These are phyloP conservation scores for Kwoniella sp. DNA, from an alignment of 768 basidiomycete genomes.

Conservation along the genomic window DNA sequence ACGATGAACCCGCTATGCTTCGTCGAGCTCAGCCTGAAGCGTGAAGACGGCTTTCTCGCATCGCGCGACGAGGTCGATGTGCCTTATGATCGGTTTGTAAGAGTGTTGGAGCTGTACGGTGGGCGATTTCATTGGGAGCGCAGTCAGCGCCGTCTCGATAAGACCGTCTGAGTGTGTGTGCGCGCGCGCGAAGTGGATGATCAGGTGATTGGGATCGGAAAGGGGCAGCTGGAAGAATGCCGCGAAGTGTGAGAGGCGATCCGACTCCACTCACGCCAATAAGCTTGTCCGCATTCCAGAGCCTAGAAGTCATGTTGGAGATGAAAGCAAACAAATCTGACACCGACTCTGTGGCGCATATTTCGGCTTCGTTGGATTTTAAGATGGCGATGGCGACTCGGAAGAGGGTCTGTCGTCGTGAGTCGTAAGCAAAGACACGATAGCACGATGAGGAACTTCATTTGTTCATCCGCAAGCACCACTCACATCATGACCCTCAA, in stretches of 20 bases:
- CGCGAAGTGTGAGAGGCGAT: no score
- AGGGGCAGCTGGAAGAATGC: no score
- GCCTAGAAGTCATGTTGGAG: slow-evolving; percentile 83
- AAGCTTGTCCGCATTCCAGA: slow-evolving; percentile 91
- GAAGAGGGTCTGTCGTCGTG: slow-evolving; percentile 44
- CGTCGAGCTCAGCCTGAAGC: slow-evolving; percentile 26
- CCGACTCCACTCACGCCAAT: slow-evolving; percentile 76
- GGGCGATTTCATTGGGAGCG: not conserved
- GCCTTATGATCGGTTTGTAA: slow-evolving; percentile 32
- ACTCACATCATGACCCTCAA: slow-evolving; percentile 76
- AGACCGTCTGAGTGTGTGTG: no score
- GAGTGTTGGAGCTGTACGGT: slow-evolving; percentile 25
- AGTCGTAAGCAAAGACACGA: no score
- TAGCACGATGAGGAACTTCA: not conserved
- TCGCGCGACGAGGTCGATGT: slow-evolving; percentile 26
- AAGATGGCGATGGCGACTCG: slow-evolving; percentile 87
- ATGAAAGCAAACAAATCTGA: slow-evolving; percentile 86
- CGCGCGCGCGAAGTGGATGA: no score
- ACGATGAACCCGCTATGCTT: slow-evolving; percentile 9
- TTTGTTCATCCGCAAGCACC: not conserved
- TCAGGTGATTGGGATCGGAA: no score
- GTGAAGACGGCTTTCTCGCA: slow-evolving; percentile 24
- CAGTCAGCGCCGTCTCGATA: no score
- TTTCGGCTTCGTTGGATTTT: slow-evolving; percentile 77
- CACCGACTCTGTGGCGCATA: slow-evolving; percentile 79